Base-by-base conservation (phyloP, 2,329 filamentous ascomycete genomes). In the Paracorniculantispora psalliotae region DNA sequence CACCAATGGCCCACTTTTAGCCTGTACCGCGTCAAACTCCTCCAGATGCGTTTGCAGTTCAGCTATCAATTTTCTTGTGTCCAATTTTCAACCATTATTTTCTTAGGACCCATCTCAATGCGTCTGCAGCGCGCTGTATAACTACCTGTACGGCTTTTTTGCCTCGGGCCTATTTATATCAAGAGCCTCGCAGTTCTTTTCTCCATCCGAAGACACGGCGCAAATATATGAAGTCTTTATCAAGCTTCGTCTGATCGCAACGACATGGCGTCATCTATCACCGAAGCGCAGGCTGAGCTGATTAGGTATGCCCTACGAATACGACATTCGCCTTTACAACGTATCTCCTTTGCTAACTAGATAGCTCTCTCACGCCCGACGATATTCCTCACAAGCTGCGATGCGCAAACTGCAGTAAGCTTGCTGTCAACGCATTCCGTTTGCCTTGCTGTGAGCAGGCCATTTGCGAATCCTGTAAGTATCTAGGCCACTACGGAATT, bases 351-450 rank as follows among this genome's bases (percentile, higher is more conserved):
- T 3, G 48, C 43, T 52, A 55, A 60, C 59, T 60, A 49, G 55
- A 19, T 69, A 96, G 91, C 72, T 88, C 89, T 52, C 81, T 96
- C 61, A 79, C 85, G 21, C 84, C 89, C 64, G 90, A 93, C 67
- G 91, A 94, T 63, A 92, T 97, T 60, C 94, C 94, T n/a, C 91
- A 92, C 68, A 97, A 96, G 80, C 83, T 99, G 63, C 89, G 92
- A 75, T 99, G 94, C 79, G 91, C 91, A 55, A 90, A 91, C 66
- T 99, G 94, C 76, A 94, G 89, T 77, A 92, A 90, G 73, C 81
- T 97, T 60, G 92, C 92, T 30, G 79, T 96, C 64, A 96, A 97
- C 71, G 91, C 93, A 9, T 96, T 91, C 72, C 90, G 92, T 63
- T 80, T 97, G 28, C 91, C 92, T 1, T 99, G 94, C 75, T 99